Evolutionary conservation across 148 eudicot genomes (phyloP).

Genomic region (Amaranthus cruentus): DNA sequence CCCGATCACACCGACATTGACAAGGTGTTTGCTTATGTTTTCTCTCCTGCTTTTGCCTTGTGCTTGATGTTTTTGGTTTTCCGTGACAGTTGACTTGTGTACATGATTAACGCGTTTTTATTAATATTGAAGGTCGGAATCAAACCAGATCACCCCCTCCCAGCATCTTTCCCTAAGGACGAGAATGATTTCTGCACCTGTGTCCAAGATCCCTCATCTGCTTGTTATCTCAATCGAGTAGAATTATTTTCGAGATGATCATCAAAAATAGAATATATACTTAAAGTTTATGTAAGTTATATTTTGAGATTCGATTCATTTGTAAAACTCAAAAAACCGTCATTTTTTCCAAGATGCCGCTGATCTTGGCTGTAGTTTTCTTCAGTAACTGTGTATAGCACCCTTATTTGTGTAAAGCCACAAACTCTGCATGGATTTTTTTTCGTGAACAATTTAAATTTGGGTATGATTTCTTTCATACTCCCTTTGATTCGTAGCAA

Average conservation of each 20-base stretch:
- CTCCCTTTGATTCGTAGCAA: too few species aligned
- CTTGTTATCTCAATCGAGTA: slow-evolving; percentile 58
- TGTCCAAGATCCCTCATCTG: slow-evolving; percentile 68
- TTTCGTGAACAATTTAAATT: neutral
- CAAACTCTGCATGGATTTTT: neutral
- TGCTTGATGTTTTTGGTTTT: slow-evolving; percentile 4
- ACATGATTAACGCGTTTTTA: neutral
- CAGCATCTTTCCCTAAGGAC: slow-evolving; percentile 82
- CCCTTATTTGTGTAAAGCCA: neutral
- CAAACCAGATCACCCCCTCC: slow-evolving; percentile 87
- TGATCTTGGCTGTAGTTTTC: neutral
- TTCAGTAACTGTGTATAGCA: neutral
- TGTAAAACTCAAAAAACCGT: too few species aligned
- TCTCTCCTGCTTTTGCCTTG: neutral
- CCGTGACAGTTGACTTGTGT: neutral
- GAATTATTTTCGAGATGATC: slow-evolving; percentile 58
- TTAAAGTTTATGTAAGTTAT: neutral
- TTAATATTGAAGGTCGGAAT: slow-evolving; percentile 61
- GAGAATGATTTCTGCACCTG: slow-evolving; percentile 71
- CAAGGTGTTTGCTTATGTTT: slow-evolving; percentile 40
- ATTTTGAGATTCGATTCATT: slow-evolving; percentile 4
- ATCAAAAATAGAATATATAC: neutral
- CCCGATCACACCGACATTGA: slow-evolving; percentile 96
- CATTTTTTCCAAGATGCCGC: too few species aligned
- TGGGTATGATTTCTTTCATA: too few species aligned